phyloP scores from a whole-genome alignment of 495 filamentous ascomycete species.

The Lentithecium fluviatile region DNA sequence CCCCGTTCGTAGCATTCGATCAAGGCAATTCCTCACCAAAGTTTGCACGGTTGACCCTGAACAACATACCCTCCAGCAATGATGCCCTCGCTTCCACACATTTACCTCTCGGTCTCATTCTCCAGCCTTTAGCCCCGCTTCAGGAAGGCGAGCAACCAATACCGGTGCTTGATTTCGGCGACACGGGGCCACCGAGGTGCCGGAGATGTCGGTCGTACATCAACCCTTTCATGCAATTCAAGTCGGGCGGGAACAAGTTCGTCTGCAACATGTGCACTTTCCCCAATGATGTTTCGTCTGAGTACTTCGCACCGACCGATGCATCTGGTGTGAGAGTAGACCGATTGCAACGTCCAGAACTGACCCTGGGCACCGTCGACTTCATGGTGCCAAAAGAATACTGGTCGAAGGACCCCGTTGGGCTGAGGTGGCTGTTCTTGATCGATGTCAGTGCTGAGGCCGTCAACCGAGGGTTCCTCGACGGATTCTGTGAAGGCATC shows the following conservation, averaged over 20 bases:
- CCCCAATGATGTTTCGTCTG: slow-evolving; percentile 87
- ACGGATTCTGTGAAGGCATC: slow-evolving; percentile 88
- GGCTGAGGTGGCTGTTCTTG: slow-evolving; percentile 82
- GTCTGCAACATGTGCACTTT: slow-evolving; percentile 99
- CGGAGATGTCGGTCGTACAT: slow-evolving; percentile 94
- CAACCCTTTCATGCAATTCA: slow-evolving; percentile 98
- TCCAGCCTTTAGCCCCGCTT: slow-evolving; percentile 84
- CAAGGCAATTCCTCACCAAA: slow-evolving; percentile 97
- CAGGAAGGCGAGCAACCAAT: slow-evolving; percentile 84
- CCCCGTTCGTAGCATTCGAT: slow-evolving; percentile 88
- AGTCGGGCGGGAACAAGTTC: slow-evolving; percentile 90
- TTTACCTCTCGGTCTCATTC: slow-evolving; percentile 79
- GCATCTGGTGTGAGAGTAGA: slow-evolving; percentile 86
- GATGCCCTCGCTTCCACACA: slow-evolving; percentile 77
- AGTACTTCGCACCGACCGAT: slow-evolving; percentile 91
- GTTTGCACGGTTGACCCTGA: slow-evolving; percentile 85
- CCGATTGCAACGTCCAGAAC: slow-evolving; percentile 82
- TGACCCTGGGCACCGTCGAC: slow-evolving; percentile 88
- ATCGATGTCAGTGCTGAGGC: slow-evolving; percentile 92
- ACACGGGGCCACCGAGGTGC: slow-evolving; percentile 86
- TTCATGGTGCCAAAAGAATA: slow-evolving; percentile 98
- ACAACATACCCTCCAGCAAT: slow-evolving; percentile 79
- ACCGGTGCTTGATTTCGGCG: slow-evolving; percentile 93
- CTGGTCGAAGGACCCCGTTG: slow-evolving; percentile 92
- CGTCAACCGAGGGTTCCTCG: slow-evolving; percentile 82